A percentile compares a stretch with the other conserved stretches of the same genome.
Evolutionary conservation across 495 filamentous ascomycete species (phyloP).

Genomic region (Neohortaea acidophila): DNA sequence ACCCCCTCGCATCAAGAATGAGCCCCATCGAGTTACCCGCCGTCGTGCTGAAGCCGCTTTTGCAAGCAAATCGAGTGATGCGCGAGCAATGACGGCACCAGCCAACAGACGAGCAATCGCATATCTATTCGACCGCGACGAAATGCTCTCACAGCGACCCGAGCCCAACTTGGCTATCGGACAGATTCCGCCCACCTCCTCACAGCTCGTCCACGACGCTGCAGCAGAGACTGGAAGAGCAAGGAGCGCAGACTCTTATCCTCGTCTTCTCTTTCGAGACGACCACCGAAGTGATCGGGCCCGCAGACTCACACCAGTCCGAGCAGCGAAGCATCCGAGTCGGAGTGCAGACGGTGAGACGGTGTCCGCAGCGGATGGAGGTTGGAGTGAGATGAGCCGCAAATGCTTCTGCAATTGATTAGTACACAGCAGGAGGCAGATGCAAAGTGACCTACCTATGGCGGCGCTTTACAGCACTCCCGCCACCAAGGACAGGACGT

Average conservation of each 20-base stretch:
- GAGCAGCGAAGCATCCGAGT: slow-evolving; percentile 13
- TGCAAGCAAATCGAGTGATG: slow-evolving; percentile 4
- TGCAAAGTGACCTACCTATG: too few relatives aligned
- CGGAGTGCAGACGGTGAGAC: slow-evolving; percentile 30
- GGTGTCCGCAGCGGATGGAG: slow-evolving; percentile 31
- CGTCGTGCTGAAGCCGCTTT: slow-evolving; percentile 13
- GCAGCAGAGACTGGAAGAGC: slow-evolving; percentile 22
- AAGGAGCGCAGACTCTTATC: slow-evolving; percentile 71
- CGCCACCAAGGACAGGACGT: slow-evolving; percentile 46
- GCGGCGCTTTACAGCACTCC: too few relatives aligned
- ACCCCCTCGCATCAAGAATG: slow-evolving; percentile 99
- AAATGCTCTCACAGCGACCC: slow-evolving; percentile 33
- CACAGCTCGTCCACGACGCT: slow-evolving; percentile 25
- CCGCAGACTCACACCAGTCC: slow-evolving; percentile 25
- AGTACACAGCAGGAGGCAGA: too few relatives aligned
- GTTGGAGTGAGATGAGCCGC: slow-evolving; percentile 24
- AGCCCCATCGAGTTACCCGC: slow-evolving; percentile 99
- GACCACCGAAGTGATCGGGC: slow-evolving; percentile 31
- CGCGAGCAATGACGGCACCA: slow-evolving; percentile 2
- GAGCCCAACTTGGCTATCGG: slow-evolving; percentile 23
- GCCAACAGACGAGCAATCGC: slow-evolving; percentile 66
- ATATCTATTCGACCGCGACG: slow-evolving; percentile 95
- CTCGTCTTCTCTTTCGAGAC: slow-evolving; percentile 37
- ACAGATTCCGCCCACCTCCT: slow-evolving; percentile 27
- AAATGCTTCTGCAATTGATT: too few relatives aligned